Evolutionary conservation across 2,329 filamentous ascomycete genomes (phyloP).

Genomic region (Diplodia scrobiculata): DNA sequence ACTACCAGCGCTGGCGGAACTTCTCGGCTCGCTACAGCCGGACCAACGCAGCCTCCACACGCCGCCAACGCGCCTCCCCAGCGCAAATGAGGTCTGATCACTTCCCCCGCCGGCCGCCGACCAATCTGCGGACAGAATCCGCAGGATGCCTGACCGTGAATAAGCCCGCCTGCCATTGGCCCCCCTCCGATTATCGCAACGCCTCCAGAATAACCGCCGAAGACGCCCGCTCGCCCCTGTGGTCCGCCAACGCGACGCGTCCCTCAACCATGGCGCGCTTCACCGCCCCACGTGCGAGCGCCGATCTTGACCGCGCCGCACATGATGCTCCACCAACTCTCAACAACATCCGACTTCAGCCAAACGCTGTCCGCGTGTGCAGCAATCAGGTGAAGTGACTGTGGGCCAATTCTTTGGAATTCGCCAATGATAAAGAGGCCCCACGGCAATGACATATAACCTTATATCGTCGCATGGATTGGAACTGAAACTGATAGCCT

Average conservation of each 20-base stretch:
- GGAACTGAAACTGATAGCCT: too few relatives aligned
- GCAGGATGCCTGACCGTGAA: slow-evolving; percentile 6
- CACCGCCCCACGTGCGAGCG: slow-evolving; percentile 8
- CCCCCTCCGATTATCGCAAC: not conserved
- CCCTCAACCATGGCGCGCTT: slow-evolving; percentile 15
- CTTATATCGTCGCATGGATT: too few relatives aligned
- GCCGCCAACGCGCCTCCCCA: not conserved
- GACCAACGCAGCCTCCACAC: not conserved
- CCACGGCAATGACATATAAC: not conserved
- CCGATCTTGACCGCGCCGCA: slow-evolving; percentile 8
- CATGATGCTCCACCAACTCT: slow-evolving; percentile 4
- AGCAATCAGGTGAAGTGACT: not conserved
- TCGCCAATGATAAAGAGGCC: not conserved
- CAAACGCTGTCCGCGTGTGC: not conserved
- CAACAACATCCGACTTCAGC: not conserved
- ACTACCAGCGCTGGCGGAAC: slow-evolving; percentile 4
- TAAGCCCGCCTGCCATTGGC: not conserved
- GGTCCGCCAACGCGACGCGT: slow-evolving; percentile 8
- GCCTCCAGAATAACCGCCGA: not conserved
- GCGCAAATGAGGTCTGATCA: not conserved
- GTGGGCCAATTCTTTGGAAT: not conserved
- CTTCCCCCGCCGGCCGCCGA: slow-evolving; percentile 3
- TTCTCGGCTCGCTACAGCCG: slow-evolving; percentile 14
- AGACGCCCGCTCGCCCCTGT: not conserved
- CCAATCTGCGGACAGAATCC: slow-evolving; percentile 7